phyloP scores from a whole-genome alignment of 106 monocot species.

The Platanthera guangdongensis region DNA sequence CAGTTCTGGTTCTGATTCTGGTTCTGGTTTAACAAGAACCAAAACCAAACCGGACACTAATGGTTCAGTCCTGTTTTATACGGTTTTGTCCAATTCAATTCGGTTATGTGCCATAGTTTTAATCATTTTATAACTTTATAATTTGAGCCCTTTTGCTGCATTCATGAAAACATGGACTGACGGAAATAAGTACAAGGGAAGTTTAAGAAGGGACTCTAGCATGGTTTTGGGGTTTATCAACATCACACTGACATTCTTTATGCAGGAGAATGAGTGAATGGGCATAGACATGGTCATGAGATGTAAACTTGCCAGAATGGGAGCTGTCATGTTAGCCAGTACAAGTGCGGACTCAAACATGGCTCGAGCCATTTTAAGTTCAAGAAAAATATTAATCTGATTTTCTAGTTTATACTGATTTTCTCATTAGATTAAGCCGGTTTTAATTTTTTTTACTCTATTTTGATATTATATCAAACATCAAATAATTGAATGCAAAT shows the following conservation, averaged over 20 bases:
- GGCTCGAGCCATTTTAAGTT: constrained; percentile 19
- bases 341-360: constrained; percentile 24
- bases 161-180: constrained; percentile 14
- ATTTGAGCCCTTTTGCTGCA: too few species aligned
- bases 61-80: too few species aligned
- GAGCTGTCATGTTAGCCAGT: constrained; percentile 23
- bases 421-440: background rate
- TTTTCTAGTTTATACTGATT: too few species aligned
- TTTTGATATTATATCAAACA: background rate
- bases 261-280: constrained; percentile 22
- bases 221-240: constrained; percentile 22
- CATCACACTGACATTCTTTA: constrained; percentile 19
- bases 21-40: too few species aligned
- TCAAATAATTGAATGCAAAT: too few species aligned
- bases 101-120: too few species aligned
- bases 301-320: constrained; percentile 20
- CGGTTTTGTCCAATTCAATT: too few species aligned
- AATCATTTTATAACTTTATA: too few species aligned
- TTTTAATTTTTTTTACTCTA: background rate
- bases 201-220: constrained; percentile 15
- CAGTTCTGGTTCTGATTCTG: too few species aligned
- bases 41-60: too few species aligned
- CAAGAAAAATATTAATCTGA: background rate
- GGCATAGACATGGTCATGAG: constrained; percentile 24
- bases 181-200: constrained; percentile 16